A percentile compares a stretch with the other conserved stretches of the same genome.
Conservation (phyloP, 225 moss, liverwort and hornwort genomes). For the Polytrichum commune region DNA sequence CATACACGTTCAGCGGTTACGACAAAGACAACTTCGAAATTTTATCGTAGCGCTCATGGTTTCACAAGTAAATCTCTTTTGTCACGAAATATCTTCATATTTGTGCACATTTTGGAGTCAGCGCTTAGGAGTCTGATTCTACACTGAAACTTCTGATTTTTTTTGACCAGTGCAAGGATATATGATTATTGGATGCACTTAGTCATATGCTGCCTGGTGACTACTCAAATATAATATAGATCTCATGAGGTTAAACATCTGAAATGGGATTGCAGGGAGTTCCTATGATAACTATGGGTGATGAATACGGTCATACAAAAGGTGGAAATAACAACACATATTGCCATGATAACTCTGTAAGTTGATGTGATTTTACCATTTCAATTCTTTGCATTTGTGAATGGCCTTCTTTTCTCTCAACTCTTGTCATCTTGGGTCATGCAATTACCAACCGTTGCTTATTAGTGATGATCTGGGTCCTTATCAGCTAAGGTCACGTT, state of each 20-base stretch:
- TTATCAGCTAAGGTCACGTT: too few relatives aligned
- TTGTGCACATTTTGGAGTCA: too few relatives aligned
- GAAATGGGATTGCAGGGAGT: constrained; percentile 56
- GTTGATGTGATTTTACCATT: constrained; percentile 2
- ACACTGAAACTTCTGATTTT: too few relatives aligned
- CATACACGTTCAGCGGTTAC: constrained; percentile 62
- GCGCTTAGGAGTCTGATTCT: too few relatives aligned
- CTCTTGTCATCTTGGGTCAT: too few relatives aligned
- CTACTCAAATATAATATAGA: not conserved
- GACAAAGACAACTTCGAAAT: constrained; percentile 84
- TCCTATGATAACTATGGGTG: constrained; percentile 87
- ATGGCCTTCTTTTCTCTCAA: too few relatives aligned
- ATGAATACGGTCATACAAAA: constrained; percentile 85
- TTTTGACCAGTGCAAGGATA: too few relatives aligned
- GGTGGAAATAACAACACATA: constrained; percentile 90
- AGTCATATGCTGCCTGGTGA: not conserved
- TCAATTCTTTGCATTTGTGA: too few relatives aligned
- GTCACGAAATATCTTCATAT: not conserved
- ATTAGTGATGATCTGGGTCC: too few relatives aligned
- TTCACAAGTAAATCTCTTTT: constrained; percentile 59
- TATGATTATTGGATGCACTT: too few relatives aligned
- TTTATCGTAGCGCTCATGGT: constrained; percentile 82
- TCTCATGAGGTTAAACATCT: too few relatives aligned
- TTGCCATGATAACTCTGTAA: constrained; percentile 86
- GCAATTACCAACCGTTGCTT: too few relatives aligned